These are phyloP conservation scores for Suillus subluteus DNA, from an alignment of 768 basidiomycete genomes.

Conservation along the genomic window DNA sequence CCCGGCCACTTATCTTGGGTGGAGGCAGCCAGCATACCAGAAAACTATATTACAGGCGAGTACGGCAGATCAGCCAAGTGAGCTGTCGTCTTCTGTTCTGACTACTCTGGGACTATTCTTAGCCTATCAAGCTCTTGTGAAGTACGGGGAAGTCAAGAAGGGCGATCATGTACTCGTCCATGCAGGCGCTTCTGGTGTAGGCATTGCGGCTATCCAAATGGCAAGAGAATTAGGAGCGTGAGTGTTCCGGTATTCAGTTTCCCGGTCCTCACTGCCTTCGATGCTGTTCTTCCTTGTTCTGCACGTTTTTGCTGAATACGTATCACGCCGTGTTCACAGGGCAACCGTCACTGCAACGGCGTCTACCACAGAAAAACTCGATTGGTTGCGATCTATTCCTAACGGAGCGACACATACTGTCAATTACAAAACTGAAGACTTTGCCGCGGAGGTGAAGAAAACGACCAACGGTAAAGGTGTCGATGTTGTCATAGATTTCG, in stretches of 20 bases:
- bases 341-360: slow-evolving; percentile 82
- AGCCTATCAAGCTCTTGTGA: slow-evolving; percentile 68
- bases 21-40: slow-evolving; percentile 87
- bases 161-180: slow-evolving; percentile 85
- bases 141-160: slow-evolving; percentile 68
- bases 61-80: slow-evolving; percentile 12
- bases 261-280: slow-evolving; percentile 8
- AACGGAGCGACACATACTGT: slow-evolving; percentile 74
- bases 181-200: slow-evolving; percentile 90
- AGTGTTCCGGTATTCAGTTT: slow-evolving; percentile 33
- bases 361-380: slow-evolving; percentile 80
- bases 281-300: slow-evolving; percentile 9
- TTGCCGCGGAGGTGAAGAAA: slow-evolving; percentile 71
- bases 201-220: slow-evolving; percentile 85
- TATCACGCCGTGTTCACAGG: slow-evolving; percentile 37
- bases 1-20: slow-evolving; percentile 76
- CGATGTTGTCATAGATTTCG: slow-evolving; percentile 85
- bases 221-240: slow-evolving; percentile 77
- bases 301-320: slow-evolving; percentile 11
- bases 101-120: slow-evolving; percentile 14
- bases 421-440: slow-evolving; percentile 87
- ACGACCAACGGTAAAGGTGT: slow-evolving; percentile 73
- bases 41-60: slow-evolving; percentile 85
- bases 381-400: slow-evolving; percentile 69
- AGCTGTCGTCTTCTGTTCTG: slow-evolving; percentile 10